phyloP scores from a whole-genome alignment of 495 filamentous ascomycete genomes.

The Aspergillus sclerotioniger region DNA sequence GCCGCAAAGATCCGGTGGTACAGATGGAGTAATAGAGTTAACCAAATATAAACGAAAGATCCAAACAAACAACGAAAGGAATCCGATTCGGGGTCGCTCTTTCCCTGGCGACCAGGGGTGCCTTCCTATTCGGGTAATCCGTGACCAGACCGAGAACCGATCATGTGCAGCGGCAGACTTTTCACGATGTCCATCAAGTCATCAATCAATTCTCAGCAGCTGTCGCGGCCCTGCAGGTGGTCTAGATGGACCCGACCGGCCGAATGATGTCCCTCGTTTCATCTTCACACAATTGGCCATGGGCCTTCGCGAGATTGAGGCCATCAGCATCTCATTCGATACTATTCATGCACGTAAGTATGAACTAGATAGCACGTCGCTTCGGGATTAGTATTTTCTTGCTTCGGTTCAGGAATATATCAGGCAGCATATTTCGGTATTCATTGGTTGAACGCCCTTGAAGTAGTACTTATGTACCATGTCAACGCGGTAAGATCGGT shows the following conservation, averaged over 20 bases:
- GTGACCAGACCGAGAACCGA: conserved; percentile 11
- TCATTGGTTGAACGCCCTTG: too few species aligned
- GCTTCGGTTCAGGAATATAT: not conserved
- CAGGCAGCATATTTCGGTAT: too few species aligned
- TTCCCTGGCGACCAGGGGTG: not conserved
- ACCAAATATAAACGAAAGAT: not conserved
- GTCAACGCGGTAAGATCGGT: not conserved
- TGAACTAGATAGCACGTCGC: not conserved
- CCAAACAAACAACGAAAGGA: not conserved
- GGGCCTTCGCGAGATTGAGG: not conserved
- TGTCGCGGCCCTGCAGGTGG: not conserved
- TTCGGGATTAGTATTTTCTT: not conserved
- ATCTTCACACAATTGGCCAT: not conserved
- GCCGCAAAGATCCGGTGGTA: not conserved
- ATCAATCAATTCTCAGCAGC: not conserved
- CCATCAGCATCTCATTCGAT: not conserved
- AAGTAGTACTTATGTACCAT: too few species aligned
- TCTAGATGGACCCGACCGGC: not conserved
- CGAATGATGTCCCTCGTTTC: not conserved
- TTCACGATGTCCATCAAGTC: not conserved
- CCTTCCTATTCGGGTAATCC: conserved; percentile 13
- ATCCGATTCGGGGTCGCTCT: not conserved
- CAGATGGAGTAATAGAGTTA: too few species aligned
- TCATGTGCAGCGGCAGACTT: conserved; percentile 16
- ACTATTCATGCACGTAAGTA: not conserved